These are phyloP conservation scores for Alternaria dauci DNA, from an alignment of 2,329 filamentous ascomycete genomes.

Conservation along the genomic window DNA sequence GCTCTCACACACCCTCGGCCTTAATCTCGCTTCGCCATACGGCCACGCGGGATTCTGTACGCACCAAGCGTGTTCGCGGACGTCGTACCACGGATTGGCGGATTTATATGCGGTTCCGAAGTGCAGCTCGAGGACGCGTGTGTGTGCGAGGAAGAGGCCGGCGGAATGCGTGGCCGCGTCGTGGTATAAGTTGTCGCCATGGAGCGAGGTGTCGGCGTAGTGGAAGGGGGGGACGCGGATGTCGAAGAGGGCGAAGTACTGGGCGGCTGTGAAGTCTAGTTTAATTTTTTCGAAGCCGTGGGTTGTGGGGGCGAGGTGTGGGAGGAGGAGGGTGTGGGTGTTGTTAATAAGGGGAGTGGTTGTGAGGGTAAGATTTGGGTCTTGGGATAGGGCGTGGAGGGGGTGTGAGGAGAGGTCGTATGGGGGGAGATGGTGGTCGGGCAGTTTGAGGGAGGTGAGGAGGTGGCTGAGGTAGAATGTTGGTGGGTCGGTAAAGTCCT, in stretches of 20 bases:
- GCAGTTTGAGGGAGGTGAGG: background rate
- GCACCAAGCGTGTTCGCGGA: background rate
- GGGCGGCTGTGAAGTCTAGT: constrained; percentile 15
- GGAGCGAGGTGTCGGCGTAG: background rate
- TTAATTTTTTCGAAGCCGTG: constrained; percentile 25
- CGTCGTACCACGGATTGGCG: constrained; percentile 17
- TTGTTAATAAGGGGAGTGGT: background rate
- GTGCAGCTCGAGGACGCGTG: constrained; percentile 4
- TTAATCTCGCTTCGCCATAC: background rate
- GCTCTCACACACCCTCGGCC: background rate
- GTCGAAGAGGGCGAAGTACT: constrained; percentile 26
- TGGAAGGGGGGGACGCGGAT: constrained; percentile 23
- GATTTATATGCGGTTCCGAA: constrained; percentile 13
- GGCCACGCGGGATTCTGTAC: background rate
- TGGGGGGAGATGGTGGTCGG: background rate
- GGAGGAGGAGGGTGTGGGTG: background rate
- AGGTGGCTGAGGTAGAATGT: constrained; percentile 17
- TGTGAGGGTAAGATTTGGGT: background rate
- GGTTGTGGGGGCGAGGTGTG: background rate
- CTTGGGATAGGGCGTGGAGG: background rate
- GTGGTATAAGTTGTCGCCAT: too few species aligned
- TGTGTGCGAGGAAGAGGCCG: constrained; percentile 15
- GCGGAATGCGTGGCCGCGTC: background rate
- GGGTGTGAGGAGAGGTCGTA: background rate
- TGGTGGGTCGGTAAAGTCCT: constrained; percentile 13